phyloP scores from a whole-genome alignment of 1,284 basidiomycete species.

The Puccinia triticina region DNA sequence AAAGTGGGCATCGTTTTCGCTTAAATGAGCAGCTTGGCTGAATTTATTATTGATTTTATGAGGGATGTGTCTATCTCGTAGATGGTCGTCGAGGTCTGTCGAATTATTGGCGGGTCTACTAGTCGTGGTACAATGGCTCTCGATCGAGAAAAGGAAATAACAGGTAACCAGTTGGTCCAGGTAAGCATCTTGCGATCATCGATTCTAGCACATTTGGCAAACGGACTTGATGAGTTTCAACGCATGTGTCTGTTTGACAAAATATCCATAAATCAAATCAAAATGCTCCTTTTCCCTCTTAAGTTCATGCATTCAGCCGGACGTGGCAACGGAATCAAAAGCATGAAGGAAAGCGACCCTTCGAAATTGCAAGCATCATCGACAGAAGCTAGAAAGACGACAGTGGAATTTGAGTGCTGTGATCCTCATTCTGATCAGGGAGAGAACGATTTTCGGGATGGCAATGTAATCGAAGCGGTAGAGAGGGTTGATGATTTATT shows the following conservation, averaged over 20 bases:
- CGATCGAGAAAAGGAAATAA: conserved; percentile 28
- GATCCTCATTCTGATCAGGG: neutral
- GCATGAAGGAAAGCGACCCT: neutral
- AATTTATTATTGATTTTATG: too few relatives aligned
- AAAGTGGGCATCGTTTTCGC: neutral
- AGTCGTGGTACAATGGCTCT: conserved; percentile 42
- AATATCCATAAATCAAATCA: neutral
- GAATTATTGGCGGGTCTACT: conserved; percentile 40
- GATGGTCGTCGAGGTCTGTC: conserved; percentile 32
- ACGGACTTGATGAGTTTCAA: neutral
- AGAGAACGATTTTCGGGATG: neutral
- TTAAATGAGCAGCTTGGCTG: neutral
- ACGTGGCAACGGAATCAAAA: neutral
- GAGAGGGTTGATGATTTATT: conserved; percentile 18
- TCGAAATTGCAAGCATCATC: neutral
- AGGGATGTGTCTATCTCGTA: neutral
- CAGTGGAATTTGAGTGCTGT: neutral
- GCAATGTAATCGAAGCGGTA: neutral
- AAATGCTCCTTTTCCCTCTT: neutral
- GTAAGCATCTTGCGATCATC: neutral
- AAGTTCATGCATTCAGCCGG: conserved; percentile 5
- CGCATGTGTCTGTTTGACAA: neutral
- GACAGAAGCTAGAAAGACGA: neutral
- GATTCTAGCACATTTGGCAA: neutral
- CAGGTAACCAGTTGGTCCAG: conserved; percentile 31